Evolutionary conservation across 2,329 filamentous ascomycete genomes (phyloP).

Genomic region (Apiospora sp.): DNA sequence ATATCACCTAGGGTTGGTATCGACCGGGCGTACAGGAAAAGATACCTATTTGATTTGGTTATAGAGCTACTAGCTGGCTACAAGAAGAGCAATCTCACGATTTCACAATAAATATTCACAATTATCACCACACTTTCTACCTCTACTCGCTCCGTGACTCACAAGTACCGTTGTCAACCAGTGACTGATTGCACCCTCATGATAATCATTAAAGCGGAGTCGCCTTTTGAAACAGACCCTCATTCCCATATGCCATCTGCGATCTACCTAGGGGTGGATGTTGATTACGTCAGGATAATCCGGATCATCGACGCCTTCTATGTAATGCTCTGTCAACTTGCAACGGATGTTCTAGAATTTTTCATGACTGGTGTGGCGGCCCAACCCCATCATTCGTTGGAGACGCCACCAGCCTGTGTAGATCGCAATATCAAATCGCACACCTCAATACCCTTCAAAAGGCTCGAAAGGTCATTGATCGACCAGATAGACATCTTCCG

Average conservation of each 20-base stretch:
- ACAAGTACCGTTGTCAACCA: not conserved
- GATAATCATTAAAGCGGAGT: not conserved
- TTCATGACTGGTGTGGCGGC: not conserved
- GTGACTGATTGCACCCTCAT: not conserved
- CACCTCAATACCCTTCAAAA: not conserved
- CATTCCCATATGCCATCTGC: not conserved
- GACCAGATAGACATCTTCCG: not conserved
- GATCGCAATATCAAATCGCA: conserved; percentile 15
- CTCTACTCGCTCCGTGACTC: not conserved
- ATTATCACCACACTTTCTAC: not conserved
- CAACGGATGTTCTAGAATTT: conserved; percentile 16
- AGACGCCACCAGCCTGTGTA: conserved; percentile 1
- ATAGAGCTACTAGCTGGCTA: conserved; percentile 9
- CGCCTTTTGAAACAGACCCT: not conserved
- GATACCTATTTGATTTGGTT: conserved; percentile 20
- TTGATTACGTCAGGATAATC: conserved; percentile 9
- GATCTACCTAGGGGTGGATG: not conserved
- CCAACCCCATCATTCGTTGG: conserved; percentile 3
- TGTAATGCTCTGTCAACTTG: not conserved
- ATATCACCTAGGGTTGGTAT: conserved; percentile 7
- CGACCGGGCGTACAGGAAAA: conserved; percentile 11
- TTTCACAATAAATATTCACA: not conserved
- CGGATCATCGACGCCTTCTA: conserved; percentile 11
- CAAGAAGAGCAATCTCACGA: conserved; percentile 6
- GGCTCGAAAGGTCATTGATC: not conserved